Percentiles rank a stretch among this genome's conserved stretches.
These are phyloP conservation scores for Zymoseptoria ardabiliae DNA, from an alignment of 2,329 filamentous ascomycete genomes.

Conservation along the genomic window DNA sequence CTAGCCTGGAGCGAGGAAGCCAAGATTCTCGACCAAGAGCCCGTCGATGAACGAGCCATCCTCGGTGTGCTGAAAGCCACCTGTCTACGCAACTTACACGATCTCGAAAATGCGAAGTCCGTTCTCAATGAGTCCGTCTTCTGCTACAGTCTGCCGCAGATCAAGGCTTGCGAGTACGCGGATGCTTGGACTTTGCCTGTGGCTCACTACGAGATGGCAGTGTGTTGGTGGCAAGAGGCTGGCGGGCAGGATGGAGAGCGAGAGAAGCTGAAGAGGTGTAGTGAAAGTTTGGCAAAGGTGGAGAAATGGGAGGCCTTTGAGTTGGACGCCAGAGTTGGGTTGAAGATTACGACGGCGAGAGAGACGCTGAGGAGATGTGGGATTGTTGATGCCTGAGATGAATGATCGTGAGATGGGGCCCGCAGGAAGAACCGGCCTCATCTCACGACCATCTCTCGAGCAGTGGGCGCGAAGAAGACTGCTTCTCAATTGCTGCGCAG, in stretches of 20 bases:
- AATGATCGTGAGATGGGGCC: too few relatives aligned
- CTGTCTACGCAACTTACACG: slow-evolving; percentile 56
- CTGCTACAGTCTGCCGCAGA: slow-evolving; percentile 45
- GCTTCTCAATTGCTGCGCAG: too few relatives aligned
- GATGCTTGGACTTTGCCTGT: slow-evolving; percentile 68
- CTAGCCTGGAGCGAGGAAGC: slow-evolving; percentile 58
- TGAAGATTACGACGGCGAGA: slow-evolving; percentile 63
- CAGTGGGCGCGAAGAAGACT: too few relatives aligned
- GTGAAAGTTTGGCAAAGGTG: slow-evolving; percentile 58
- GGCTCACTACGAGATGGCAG: slow-evolving; percentile 80
- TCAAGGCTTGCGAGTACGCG: slow-evolving; percentile 45
- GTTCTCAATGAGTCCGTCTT: slow-evolving; percentile 59
- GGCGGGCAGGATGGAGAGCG: slow-evolving; percentile 33
- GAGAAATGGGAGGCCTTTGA: slow-evolving; percentile 65
- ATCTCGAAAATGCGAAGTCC: slow-evolving; percentile 52
- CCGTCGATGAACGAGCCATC: slow-evolving; percentile 56
- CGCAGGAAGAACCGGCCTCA: too few relatives aligned
- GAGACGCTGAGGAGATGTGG: slow-evolving; percentile 49
- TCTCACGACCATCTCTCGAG: too few relatives aligned
- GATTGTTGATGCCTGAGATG: slow-evolving; percentile 3
- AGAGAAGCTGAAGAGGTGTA: slow-evolving; percentile 53
- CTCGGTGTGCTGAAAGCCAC: slow-evolving; percentile 60
- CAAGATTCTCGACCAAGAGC: slow-evolving; percentile 45
- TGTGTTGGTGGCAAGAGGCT: slow-evolving; percentile 66
- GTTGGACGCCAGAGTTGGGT: slow-evolving; percentile 64